These are phyloP conservation scores for Penicillium diatomitis DNA, from an alignment of 495 filamentous ascomycete species.

Conservation along the genomic window DNA sequence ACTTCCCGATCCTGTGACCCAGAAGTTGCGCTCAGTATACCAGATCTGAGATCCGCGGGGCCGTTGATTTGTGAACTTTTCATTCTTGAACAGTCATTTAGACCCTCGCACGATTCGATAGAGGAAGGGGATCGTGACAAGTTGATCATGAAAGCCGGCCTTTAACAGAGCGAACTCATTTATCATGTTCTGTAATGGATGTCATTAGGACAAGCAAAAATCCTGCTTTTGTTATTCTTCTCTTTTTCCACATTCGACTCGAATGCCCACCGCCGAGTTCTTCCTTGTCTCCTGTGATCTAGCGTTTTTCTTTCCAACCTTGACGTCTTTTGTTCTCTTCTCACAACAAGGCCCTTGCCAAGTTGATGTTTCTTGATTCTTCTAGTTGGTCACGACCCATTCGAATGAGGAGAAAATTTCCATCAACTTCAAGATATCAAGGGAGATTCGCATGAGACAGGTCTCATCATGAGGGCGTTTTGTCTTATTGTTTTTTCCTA, in stretches of 20 bases:
- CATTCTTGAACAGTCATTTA: no score
- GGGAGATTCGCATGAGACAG: no score
- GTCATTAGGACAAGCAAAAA: not conserved
- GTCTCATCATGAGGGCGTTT: no score
- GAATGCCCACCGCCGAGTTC: not conserved
- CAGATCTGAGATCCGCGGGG: slow-evolving; percentile 22
- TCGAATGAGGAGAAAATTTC: slow-evolving; percentile 8
- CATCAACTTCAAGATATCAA: no score
- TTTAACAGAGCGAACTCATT: no score
- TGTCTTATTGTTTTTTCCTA: no score
- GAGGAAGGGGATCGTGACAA: no score
- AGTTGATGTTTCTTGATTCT: not conserved
- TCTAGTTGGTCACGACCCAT: slow-evolving; percentile 6
- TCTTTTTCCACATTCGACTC: not conserved
- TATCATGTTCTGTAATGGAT: no score
- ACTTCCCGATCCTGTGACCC: slow-evolving; percentile 53
- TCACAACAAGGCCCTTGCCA: not conserved
- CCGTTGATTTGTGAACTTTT: no score
- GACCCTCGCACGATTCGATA: no score
- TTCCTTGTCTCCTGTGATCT: not conserved
- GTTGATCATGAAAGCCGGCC: not conserved
- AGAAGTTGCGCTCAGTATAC: slow-evolving; percentile 41
- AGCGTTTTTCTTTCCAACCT: slow-evolving; percentile 4
- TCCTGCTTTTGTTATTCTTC: not conserved
- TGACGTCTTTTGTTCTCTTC: not conserved